Evolutionary conservation across 1,284 basidiomycete genomes (phyloP), one percentile per base, ranked within the genome.

Genomic region (Cerrena zonata): DNA sequence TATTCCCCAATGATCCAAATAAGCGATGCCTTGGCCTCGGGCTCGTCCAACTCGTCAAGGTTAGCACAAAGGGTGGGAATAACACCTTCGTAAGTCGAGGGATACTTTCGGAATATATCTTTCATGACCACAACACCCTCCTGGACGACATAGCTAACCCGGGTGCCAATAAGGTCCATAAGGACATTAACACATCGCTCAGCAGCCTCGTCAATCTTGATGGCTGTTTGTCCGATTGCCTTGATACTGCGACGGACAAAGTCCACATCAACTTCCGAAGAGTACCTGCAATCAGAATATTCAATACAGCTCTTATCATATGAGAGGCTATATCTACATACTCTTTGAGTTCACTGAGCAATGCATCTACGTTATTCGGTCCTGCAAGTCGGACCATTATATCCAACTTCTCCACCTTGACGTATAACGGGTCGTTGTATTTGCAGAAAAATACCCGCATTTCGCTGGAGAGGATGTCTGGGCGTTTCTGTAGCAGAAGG

Each of bases 391-490:
- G 84, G 55, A 97, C 93, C 94, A 99, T 98, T 68, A 98, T 97
- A 61, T 97, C 96, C 55, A 99, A 74, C 69, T 99, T 99, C 69
- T 96, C 95, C 47, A 98, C 82, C 72, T 99, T 99, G 69, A 98
- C 94, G 65, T 99, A 99, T 27, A 94, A 76, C 2, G 96, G 95
- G 65, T 99, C 96, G 67, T 98, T 99, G 75, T 99, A 99, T 69
- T 99, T 99, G 86, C 96, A 99, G 76, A 99, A 99, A 70, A 99
- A 99, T 22, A 99, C 94, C 52, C 94, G 85, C 85, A 99, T 94
- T 70, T 99, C 95, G 69, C 91, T 94, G 24, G 87, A 83, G 4
- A 99, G 79, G 50, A 97, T 78, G 53, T 94, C 89, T 0, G 91
- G 76, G 2, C 92, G 84, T 60, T 94, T 93, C 69, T 99, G 96